Conservation (phyloP, 805 yeast species). For the Metschnikowia orientalis region DNA sequence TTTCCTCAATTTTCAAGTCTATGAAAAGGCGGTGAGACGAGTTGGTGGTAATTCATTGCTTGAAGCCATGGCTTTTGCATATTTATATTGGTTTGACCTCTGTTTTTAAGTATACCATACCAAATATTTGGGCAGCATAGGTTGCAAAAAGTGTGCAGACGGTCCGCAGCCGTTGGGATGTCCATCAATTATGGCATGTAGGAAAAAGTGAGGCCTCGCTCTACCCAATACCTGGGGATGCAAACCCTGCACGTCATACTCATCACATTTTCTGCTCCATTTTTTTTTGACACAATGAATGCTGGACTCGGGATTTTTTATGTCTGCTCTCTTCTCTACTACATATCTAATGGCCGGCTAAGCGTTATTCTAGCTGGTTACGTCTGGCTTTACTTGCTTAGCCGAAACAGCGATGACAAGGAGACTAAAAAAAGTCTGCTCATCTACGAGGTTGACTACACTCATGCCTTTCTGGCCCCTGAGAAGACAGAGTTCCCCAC, state of each 20-base stretch:
- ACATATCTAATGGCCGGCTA: conserved; percentile 42
- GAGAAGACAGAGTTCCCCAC: conserved; percentile 18
- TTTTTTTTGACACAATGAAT: conserved; percentile 14
- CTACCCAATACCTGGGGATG: conserved; percentile 11
- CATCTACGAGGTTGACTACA: conserved; percentile 41
- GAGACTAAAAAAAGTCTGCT: conserved; percentile 25
- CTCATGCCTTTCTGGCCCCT: conserved; percentile 30
- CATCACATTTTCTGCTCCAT: conserved; percentile 17
- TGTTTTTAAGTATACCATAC: too few species aligned
- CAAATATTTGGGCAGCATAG: too few species aligned
- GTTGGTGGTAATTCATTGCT: too few species aligned
- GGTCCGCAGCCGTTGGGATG: too few species aligned
- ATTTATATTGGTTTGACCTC: too few species aligned
- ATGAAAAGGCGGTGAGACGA: too few species aligned
- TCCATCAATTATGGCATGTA: too few species aligned
- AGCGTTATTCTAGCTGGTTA: conserved; percentile 27
- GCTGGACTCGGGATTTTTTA: conserved; percentile 16
- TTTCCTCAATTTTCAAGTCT: too few species aligned
- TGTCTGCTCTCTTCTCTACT: conserved; percentile 26
- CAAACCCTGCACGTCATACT: conserved; percentile 19
- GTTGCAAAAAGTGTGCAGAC: too few species aligned
- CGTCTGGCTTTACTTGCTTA: conserved; percentile 9
- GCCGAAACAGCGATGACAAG: neutral
- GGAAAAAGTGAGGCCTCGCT: too few species aligned
- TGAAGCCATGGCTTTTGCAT: too few species aligned